Base-by-base conservation (phyloP, 169 alveolate genomes). In the Eimeria acervulina region DNA sequence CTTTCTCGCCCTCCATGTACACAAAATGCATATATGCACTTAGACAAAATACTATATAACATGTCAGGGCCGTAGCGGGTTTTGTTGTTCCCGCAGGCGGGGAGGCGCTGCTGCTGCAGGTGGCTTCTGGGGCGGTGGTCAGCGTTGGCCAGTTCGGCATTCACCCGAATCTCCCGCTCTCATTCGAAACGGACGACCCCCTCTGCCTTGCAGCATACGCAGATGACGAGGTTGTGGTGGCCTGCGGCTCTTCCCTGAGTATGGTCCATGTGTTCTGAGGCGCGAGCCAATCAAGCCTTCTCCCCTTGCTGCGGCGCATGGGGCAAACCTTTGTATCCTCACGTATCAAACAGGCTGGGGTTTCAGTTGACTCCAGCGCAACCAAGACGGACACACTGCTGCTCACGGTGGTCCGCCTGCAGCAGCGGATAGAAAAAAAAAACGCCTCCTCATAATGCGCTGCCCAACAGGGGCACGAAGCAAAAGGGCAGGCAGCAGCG, bases 31-130 rank as follows among this genome's bases (percentile, higher is more conserved):
- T 59, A 59, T 59, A 59, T 59, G 19, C 19, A 59, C 19, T 13
- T 59, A 59, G 8, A 59, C 19, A 59, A 13, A 59, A n/a, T n/a
- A n/a, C n/a, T n/a, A n/a, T n/a, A n/a, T n/a, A n/a, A n/a, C n/a
- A n/a, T n/a, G n/a, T 72, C 1, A 36, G 55, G n/a, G 19, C 52
- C 8, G n/a, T 4, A 28, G 33, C 36, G 7, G 13, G 74, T 47
- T 7, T 55, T 83, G 31, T 8, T 83, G 92, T 42, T 47, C 33
- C 44, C 21, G 72, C 92, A 83, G 92, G 92, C 28, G 92, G 92
- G 15, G 92, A 51, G 76, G 55, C 61, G 52, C 74, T 83, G 76
- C 55, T 83, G n/a, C 92, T 83, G 92, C 76, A 83, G 92, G 51
- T 83, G 76, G 36, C 76, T 23, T 51, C 28, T 52, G 38, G 52